phyloP scores from a whole-genome alignment of 805 yeast species.

The Lachancea fermentati region DNA sequence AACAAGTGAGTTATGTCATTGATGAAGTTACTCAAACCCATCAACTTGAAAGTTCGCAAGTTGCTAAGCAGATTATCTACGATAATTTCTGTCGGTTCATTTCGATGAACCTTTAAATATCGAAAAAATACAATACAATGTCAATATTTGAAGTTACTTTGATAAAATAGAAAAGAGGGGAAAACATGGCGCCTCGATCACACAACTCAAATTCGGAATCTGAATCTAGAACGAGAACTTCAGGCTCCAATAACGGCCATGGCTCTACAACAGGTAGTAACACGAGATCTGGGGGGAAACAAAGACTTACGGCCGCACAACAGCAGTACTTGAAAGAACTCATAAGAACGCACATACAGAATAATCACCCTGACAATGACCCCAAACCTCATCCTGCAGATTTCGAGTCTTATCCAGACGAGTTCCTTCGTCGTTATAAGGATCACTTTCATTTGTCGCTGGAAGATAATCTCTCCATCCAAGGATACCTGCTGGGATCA shows the following conservation, averaged over 20 bases:
- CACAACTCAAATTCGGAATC: conserved; percentile 28
- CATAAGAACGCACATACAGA: conserved; percentile 60
- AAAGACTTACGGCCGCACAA: conserved; percentile 51
- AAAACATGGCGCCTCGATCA: conserved; percentile 7
- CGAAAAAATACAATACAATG: background rate
- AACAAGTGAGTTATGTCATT: conserved; percentile 14
- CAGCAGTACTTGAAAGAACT: conserved; percentile 63
- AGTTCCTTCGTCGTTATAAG: conserved; percentile 64
- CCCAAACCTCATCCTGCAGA: conserved; percentile 56
- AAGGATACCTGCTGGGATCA: conserved; percentile 65
- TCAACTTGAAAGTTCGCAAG: conserved; percentile 5
- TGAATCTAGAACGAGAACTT: conserved; percentile 20
- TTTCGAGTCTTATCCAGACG: conserved; percentile 57
- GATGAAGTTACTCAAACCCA: conserved; percentile 9
- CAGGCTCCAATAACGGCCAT: conserved; percentile 6
- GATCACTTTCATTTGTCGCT: conserved; percentile 49
- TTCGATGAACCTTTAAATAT: background rate
- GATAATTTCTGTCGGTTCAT: conserved; percentile 16
- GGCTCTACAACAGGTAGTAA: conserved; percentile 36
- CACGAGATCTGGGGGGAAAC: conserved; percentile 41
- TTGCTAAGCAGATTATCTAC: conserved; percentile 10
- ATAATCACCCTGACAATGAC: conserved; percentile 63
- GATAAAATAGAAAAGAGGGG: background rate
- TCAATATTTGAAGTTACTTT: background rate
- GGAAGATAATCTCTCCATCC: conserved; percentile 57